A percentile compares a stretch with the other conserved stretches of the same genome.
Evolutionary conservation across 1,284 basidiomycete genomes (phyloP).

Genomic region (Tilletiaria anomala): DNA sequence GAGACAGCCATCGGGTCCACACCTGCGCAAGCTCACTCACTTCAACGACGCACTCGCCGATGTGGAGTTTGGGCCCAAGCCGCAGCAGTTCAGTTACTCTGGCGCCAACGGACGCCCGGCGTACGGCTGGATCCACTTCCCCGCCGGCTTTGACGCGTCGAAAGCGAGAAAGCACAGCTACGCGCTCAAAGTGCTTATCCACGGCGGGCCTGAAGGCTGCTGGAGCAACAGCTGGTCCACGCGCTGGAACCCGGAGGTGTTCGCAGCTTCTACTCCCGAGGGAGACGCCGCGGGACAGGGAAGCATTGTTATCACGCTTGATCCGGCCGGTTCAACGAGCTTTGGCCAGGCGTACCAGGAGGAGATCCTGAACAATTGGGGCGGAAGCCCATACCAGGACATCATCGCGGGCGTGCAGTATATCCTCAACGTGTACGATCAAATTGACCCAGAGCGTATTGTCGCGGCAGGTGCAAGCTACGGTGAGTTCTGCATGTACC

Average conservation of each 20-base stretch:
- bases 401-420: conserved; percentile 12
- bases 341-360: conserved; percentile 24
- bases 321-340: conserved; percentile 22
- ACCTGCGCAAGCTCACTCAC: conserved; percentile 5
- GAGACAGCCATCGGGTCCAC: no score
- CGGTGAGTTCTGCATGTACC: conserved; percentile 9
- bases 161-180: conserved; percentile 3
- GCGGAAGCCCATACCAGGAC: conserved; percentile 15
- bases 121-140: conserved; percentile 14
- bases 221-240: conserved; percentile 21
- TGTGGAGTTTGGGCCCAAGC: conserved; percentile 12
- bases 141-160: conserved; percentile 8
- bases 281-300: conserved; percentile 5
- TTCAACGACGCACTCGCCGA: conserved; percentile 4
- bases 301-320: conserved; percentile 18
- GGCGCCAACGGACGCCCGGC: conserved; percentile 9
- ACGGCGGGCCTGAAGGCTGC: conserved; percentile 29
- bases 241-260: conserved; percentile 25
- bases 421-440: conserved; percentile 5
- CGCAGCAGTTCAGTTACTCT: conserved; percentile 11
- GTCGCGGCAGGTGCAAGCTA: conserved; percentile 20
- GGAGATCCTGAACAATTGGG: conserved; percentile 25
- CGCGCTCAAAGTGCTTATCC: conserved; percentile 15
- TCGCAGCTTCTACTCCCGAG: conserved; percentile 11
- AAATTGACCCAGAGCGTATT: conserved; percentile 12